Conservation (phyloP, 2,329 filamentous ascomycete genomes). For the Pseudogymnoascus sp. region DNA sequence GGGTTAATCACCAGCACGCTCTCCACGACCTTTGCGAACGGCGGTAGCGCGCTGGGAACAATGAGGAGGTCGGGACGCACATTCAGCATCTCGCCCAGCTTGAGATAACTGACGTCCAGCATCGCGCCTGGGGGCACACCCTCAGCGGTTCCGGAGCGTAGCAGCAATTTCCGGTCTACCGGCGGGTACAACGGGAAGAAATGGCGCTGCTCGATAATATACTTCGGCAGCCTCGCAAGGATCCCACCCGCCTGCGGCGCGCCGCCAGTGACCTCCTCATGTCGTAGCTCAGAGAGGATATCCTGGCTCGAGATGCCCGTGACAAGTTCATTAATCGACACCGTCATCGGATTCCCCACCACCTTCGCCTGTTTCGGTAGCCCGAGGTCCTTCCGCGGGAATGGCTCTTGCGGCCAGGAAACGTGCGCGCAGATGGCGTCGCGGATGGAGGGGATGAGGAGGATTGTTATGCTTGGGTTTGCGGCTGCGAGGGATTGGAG, state of each 20-base stretch:
- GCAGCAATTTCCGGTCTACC: conserved; percentile 57
- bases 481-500: conserved; percentile 62
- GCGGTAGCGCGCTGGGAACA: conserved; percentile 71
- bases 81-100: conserved; percentile 84
- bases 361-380: conserved; percentile 69
- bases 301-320: conserved; percentile 80
- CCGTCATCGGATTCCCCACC: conserved; percentile 83
- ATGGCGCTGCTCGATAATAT: conserved; percentile 82
- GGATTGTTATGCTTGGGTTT: conserved; percentile 72
- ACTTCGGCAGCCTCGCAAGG: conserved; percentile 59
- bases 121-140: conserved; percentile 63
- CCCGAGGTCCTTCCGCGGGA: conserved; percentile 59
- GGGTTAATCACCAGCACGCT: conserved; percentile 88
- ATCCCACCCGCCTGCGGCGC: conserved; percentile 38
- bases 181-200: conserved; percentile 88
- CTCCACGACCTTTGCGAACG: conserved; percentile 88
- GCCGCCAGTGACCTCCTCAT: conserved; percentile 59
- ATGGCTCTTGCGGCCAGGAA: conserved; percentile 73
- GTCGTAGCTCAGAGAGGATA: conserved; percentile 70
- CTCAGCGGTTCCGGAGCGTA: conserved; percentile 54
- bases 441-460: conserved; percentile 75
- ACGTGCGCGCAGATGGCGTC: conserved; percentile 77
- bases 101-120: conserved; percentile 76
- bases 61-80: conserved; percentile 79
- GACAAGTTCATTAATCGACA: conserved; percentile 80